phyloP scores from a whole-genome alignment of 345 rosid genomes.

The Linum usitatissimum region DNA sequence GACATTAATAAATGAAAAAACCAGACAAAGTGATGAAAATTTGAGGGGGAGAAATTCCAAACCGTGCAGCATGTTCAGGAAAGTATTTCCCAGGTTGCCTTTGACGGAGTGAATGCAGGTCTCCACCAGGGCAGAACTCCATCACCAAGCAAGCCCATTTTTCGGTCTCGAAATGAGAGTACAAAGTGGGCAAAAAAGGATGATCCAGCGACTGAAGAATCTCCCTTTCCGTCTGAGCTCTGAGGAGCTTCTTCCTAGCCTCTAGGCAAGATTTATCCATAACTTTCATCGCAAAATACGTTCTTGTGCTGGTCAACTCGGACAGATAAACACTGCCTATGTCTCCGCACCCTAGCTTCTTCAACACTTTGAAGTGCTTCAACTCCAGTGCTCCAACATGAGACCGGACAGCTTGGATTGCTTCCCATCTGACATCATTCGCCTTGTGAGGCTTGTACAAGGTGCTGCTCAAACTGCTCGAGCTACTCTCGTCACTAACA shows the following conservation, averaged over 20 bases:
- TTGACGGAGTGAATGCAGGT: constrained; percentile 69
- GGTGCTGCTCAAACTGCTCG: constrained; percentile 54
- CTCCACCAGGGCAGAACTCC: constrained; percentile 99
- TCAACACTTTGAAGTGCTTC: constrained; percentile 50
- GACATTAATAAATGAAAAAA: too few relatives aligned
- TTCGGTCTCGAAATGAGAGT: constrained; percentile 75
- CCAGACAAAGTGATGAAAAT: too few relatives aligned
- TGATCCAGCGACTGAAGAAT: constrained; percentile 82
- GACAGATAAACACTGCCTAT: constrained; percentile 77
- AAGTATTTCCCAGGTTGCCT: constrained; percentile 80
- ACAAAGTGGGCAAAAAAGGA: constrained; percentile 81
- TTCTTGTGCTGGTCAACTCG: constrained; percentile 60
- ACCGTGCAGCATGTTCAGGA: constrained; percentile 89
- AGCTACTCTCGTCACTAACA: constrained; percentile 85
- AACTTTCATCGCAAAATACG: constrained; percentile 68
- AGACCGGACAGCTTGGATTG: constrained; percentile 52
- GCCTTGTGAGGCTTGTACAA: constrained; percentile 76
- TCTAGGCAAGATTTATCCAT: constrained; percentile 68
- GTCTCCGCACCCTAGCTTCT: constrained; percentile 67
- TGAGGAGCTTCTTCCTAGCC: constrained; percentile 74
- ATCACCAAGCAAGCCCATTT: constrained; percentile 73
- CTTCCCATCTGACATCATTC: constrained; percentile 84
- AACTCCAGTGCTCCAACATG: constrained; percentile 41
- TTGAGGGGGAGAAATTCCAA: constrained; percentile 3
- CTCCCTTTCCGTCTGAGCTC: constrained; percentile 86